Base-by-base conservation (phyloP, 768 basidiomycete species). In the Zangia roseola region DNA sequence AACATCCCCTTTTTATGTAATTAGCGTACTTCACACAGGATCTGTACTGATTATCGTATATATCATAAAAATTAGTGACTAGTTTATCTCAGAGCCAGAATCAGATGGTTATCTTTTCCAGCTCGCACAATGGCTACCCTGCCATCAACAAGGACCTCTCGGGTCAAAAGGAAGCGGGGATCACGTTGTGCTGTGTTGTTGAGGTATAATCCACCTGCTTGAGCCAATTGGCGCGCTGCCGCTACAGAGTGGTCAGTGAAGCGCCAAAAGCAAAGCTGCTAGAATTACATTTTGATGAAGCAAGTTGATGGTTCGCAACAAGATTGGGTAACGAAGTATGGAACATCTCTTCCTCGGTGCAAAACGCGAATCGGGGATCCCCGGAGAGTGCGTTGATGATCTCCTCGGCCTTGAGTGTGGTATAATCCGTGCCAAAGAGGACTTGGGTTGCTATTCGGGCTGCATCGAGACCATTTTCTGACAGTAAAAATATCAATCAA, bases 101-200 rank as follows among this genome's bases (percentile, higher is more conserved):
- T 74, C 33, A 80, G 61, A 53, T 84, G 71, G 39, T 85, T 86
- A 53, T 86, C 83, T 63, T 87, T 90, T 5, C 91, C 91, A 33
- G 82, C 81, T 16, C 87, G 79, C 17, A 94, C 52, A 49, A 94
- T 77, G 16, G 76, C 81, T 7, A 92, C 59, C 41, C 72, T 76
- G 10, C 68, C 71, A 56, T 84, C 82, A n/a, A 91, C 69, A 24
- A 93, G 74, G 56, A 82, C 73, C 1, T 62, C 56, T 30, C 55
- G 55, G 8, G 64, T 54, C 14, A 87, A 58, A 25, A 63, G 75
- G 42, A 71, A 69, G 26, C 73, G 70, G 17, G 71, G 52, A 52
- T 85, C 82, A n/a, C 65, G 66, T 24, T 91, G 72, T 7, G 76
- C 74, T 5, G 58, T 47, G 43, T 84, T 82, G 64, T 95, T 94